phyloP scores from a whole-genome alignment of 148 eudicot species.

The Heliamphora exappendiculata region DNA sequence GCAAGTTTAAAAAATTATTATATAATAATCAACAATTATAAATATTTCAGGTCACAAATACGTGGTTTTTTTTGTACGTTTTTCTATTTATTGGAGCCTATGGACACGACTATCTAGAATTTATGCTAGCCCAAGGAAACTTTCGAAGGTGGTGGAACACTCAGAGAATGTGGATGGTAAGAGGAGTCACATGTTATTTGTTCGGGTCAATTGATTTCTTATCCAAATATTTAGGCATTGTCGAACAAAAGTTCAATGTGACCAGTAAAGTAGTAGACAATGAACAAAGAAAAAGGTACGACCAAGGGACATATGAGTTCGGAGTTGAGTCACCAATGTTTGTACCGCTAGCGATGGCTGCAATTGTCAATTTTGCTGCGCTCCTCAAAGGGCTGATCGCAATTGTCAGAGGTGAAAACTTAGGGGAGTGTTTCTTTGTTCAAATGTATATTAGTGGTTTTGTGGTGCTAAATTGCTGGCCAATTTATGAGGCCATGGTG shows the following conservation, averaged over 20 bases:
- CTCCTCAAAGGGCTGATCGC: conserved; percentile 22
- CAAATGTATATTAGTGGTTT: conserved; percentile 45
- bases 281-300: conserved; percentile 39
- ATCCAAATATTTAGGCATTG: conserved; percentile 27
- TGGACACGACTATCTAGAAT: conserved; percentile 38
- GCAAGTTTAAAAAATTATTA: too few species aligned
- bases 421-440: conserved; percentile 29
- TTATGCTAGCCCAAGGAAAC: conserved; percentile 24
- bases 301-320: conserved; percentile 48
- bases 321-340: conserved; percentile 59
- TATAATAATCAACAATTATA: too few species aligned
- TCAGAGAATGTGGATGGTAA: conserved; percentile 61
- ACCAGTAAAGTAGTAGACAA: conserved; percentile 44
- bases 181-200: conserved; percentile 40
- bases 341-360: conserved; percentile 38
- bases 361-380: conserved; percentile 39
- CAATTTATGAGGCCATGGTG: conserved; percentile 58
- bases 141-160: conserved; percentile 50
- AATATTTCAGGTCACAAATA: conserved; percentile 28
- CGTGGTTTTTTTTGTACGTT: conserved; percentile 28
- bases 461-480: conserved; percentile 51
- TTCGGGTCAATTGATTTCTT: conserved; percentile 44
- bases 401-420: conserved; percentile 6
- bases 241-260: conserved; percentile 27
- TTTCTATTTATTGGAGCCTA: conserved; percentile 38